Base-by-base conservation (phyloP, 2,329 filamentous ascomycete species). In the Blumeria graminis region DNA sequence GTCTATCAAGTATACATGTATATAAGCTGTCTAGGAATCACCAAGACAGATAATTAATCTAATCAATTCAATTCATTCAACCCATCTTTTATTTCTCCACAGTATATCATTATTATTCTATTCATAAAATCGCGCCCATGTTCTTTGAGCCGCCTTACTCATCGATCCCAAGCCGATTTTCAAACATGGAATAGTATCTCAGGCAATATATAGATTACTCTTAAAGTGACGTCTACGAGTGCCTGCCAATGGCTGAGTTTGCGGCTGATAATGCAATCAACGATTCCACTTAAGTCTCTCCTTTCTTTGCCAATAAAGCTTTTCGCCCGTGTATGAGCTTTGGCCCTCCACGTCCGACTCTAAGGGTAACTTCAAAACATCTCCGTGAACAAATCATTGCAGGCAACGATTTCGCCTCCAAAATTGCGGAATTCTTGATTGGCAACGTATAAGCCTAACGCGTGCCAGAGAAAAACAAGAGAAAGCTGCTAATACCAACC, bases 171-270 rank as follows among this genome's bases (percentile, higher is more conserved):
- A n/a, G n/a, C n/a, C n/a, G n/a, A n/a, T n/a, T n/a, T n/a, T n/a
- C n/a, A n/a, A n/a, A n/a, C 7, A 51, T 62, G 16, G 58, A 61
- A 56, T 28, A 53, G 10, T 58, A 57, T 32, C 41, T 62, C 10
- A 55, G 56, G 0, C 13, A 39, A 6, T 62, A 57, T 22, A 45
- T 60, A 14, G 45, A 56, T 50, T 61, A 59, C 33, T 22, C 60
- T 33, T 56, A 62, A 35, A 57, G 60, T n/a, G 52, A 62, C 34
- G 62, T 55, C 56, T 50, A 16, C 0, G 33, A 57, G 18, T 57
- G 34, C 22, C 57, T 62, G 14, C 58, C 57, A 6, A 16, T 62
- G 8, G 57, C 59, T 8, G 56, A 63, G 39, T 61, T 61, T 35
- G 58, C 59, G 1, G 56, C 57, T 14, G 58, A 61, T 36, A 62